phyloP scores from a whole-genome alignment of 108 stramenopile genomes.

The Schizochytrium sp. region DNA sequence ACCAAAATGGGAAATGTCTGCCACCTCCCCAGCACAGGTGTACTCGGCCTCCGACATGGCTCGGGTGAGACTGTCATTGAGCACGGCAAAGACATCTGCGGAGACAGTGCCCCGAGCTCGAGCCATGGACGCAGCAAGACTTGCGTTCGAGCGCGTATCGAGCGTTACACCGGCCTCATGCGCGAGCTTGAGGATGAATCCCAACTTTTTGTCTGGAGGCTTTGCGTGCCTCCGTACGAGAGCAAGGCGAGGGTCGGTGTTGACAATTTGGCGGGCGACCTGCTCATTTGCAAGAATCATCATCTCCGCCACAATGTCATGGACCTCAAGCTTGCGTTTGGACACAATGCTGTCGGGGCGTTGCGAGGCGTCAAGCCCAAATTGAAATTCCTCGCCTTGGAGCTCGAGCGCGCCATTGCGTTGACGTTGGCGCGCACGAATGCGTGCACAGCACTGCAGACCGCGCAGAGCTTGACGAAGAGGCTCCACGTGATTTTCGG shows the following conservation, averaged over 20 bases:
- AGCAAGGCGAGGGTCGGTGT: conserved; percentile 47
- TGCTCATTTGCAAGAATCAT: conserved; percentile 71
- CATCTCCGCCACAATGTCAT: conserved; percentile 69
- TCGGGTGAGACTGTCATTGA: conserved; percentile 43
- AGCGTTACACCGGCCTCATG: neutral
- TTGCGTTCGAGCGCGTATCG: neutral
- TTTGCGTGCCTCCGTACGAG: conserved; percentile 50
- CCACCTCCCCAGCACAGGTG: conserved; percentile 47
- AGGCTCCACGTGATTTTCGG: conserved; percentile 1
- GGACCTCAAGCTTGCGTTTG: conserved; percentile 65
- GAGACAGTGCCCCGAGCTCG: neutral
- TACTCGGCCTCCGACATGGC: conserved; percentile 78
- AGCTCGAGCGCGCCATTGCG: neutral
- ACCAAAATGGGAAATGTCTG: conserved; percentile 60
- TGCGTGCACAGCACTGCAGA: neutral
- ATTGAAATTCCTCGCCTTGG: conserved; percentile 52
- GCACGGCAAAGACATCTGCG: neutral
- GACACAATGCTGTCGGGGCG: conserved; percentile 47
- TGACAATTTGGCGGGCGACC: conserved; percentile 49
- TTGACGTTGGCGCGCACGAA: neutral
- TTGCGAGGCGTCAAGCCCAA: conserved; percentile 45
- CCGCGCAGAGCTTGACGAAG: conserved; percentile 40
- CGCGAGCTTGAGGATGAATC: neutral
- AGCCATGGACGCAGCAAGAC: conserved; percentile 11
- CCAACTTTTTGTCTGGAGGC: neutral